phyloP scores from a whole-genome alignment of 2,329 filamentous ascomycete species.

The Aureobasidium musti region DNA sequence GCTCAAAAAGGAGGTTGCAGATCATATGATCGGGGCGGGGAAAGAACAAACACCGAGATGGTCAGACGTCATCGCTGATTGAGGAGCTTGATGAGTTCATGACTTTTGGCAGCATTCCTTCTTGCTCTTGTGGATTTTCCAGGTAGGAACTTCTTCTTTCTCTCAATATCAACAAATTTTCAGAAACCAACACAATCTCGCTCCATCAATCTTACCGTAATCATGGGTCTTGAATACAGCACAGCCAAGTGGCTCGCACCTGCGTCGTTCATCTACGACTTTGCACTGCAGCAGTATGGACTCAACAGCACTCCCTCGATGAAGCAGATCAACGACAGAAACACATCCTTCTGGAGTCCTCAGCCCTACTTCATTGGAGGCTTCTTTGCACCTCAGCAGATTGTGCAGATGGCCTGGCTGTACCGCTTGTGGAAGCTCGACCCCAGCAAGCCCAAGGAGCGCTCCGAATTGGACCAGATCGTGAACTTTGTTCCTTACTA shows the following conservation, averaged over 20 bases:
- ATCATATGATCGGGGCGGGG: constrained; percentile 16
- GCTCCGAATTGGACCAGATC: constrained; percentile 53
- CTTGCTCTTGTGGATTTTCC: background rate
- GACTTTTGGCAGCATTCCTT: constrained; percentile 20
- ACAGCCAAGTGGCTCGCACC: constrained; percentile 59
- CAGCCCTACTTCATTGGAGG: constrained; percentile 61
- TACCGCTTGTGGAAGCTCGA: constrained; percentile 57
- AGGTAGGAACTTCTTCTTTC: background rate
- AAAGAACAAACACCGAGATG: constrained; percentile 17
- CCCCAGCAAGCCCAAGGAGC: constrained; percentile 44
- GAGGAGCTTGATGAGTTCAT: constrained; percentile 15
- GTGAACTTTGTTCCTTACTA: constrained; percentile 54
- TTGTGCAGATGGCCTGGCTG: constrained; percentile 60
- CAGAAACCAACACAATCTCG: background rate
- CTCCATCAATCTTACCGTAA: background rate
- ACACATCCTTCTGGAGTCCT: constrained; percentile 61
- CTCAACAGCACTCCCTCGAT: constrained; percentile 60
- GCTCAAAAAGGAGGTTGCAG: background rate
- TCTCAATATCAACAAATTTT: background rate
- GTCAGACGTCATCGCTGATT: constrained; percentile 2
- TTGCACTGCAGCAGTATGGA: constrained; percentile 62
- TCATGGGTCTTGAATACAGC: constrained; percentile 58
- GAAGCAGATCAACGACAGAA: constrained; percentile 60
- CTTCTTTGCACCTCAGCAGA: constrained; percentile 64
- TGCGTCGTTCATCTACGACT: constrained; percentile 58